Percentiles rank a stretch among this genome's conserved stretches.
These are phyloP conservation scores for Thelonectria discophora DNA, from an alignment of 2,329 filamentous ascomycete species.

Conservation along the genomic window DNA sequence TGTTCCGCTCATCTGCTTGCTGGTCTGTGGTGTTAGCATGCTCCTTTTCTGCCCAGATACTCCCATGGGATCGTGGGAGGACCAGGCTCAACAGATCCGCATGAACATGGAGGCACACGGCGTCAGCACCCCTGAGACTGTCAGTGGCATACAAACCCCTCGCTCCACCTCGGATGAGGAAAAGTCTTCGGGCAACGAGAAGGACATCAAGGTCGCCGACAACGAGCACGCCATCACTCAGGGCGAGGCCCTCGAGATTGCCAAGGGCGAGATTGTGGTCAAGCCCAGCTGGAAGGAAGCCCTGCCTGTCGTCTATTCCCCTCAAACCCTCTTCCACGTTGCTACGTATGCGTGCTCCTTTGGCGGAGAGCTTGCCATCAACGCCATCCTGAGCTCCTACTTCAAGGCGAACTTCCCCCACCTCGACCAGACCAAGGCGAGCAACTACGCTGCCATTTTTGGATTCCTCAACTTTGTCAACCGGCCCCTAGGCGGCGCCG, in stretches of 20 bases:
- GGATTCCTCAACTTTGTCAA: constrained; percentile 77
- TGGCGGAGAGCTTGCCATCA: constrained; percentile 69
- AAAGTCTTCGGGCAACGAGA: constrained; percentile 48
- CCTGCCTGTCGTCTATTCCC: constrained; percentile 57
- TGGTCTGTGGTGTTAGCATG: constrained; percentile 71
- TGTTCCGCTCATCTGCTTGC: constrained; percentile 81
- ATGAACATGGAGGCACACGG: constrained; percentile 61
- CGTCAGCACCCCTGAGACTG: constrained; percentile 50
- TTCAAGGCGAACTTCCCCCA: constrained; percentile 67
- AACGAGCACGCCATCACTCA: constrained; percentile 59
- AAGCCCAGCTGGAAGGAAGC: constrained; percentile 65
- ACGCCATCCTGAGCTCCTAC: constrained; percentile 66
- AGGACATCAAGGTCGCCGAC: constrained; percentile 48
- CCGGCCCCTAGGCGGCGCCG: constrained; percentile 70
- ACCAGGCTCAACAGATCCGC: constrained; percentile 68
- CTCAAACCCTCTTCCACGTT: constrained; percentile 64
- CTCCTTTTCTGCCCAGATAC: constrained; percentile 81
- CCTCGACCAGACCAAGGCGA: constrained; percentile 64
- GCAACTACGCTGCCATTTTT: constrained; percentile 76
- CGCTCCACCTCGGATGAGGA: constrained; percentile 46
- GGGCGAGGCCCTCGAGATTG: constrained; percentile 63
- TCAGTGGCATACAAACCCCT: constrained; percentile 58
- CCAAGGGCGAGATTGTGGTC: constrained; percentile 60
- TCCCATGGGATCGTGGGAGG: constrained; percentile 82
- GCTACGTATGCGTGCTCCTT: constrained; percentile 71